A percentile compares a stretch with the other conserved stretches of the same genome.
Conservation (phyloP, 2,329 filamentous ascomycete species). For the Penicillium sp. region DNA sequence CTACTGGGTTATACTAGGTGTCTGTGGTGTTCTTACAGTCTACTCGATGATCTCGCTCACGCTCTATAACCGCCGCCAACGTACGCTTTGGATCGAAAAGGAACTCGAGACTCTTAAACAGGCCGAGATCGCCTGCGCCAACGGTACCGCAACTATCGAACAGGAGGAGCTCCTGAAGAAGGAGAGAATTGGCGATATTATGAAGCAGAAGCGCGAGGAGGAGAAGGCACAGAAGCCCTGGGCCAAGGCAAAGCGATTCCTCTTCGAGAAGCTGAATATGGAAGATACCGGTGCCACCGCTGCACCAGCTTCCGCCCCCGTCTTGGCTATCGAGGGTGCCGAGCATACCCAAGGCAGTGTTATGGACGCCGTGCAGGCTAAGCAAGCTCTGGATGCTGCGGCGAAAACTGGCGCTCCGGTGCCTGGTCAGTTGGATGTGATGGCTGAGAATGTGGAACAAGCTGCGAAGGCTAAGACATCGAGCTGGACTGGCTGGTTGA, state of each 20-base stretch:
- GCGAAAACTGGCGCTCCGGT: constrained; percentile 16
- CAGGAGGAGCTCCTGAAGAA: constrained; percentile 46
- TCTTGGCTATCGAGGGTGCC: constrained; percentile 8
- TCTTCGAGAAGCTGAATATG: constrained; percentile 40
- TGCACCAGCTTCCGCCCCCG: constrained; percentile 4
- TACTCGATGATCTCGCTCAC: constrained; percentile 67
- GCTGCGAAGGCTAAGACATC: constrained; percentile 36
- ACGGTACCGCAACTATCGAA: constrained; percentile 40
- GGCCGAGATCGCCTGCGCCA: constrained; percentile 43
- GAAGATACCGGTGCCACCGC: constrained; percentile 28
- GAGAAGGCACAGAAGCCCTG: constrained; percentile 39
- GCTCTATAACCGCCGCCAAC: constrained; percentile 64
- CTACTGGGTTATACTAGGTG: constrained; percentile 42
- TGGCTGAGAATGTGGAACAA: constrained; percentile 37
- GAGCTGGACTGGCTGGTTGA: constrained; percentile 43
- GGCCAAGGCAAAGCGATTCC: constrained; percentile 39
- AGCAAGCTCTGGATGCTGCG: constrained; percentile 34
- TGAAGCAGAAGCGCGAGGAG: constrained; percentile 40
- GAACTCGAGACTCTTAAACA: constrained; percentile 44
- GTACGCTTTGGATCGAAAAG: constrained; percentile 59
- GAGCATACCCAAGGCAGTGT: constrained; percentile 27
- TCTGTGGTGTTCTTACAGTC: constrained; percentile 59
- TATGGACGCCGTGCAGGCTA: constrained; percentile 38
- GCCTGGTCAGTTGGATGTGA: constrained; percentile 34
- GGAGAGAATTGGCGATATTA: constrained; percentile 45